Percentiles rank a stretch among this genome's conserved stretches.
Evolutionary conservation across 1,284 basidiomycete species (phyloP).

Genomic region (Phellinidium pouzarii): DNA sequence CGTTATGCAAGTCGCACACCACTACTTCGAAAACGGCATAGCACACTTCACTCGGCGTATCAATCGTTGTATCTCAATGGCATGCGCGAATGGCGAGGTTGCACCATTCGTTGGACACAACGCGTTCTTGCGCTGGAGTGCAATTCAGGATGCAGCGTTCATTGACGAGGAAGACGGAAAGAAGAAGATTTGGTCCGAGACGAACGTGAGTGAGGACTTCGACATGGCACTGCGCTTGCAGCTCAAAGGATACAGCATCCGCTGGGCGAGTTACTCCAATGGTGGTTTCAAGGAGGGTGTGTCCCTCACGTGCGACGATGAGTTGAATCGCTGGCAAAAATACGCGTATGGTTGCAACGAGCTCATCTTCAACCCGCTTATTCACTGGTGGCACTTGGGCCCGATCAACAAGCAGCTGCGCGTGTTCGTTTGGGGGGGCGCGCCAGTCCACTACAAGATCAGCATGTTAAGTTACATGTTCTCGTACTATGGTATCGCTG

Average conservation of each 20-base stretch:
- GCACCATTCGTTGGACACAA: slow-evolving; percentile 88
- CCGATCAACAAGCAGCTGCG: slow-evolving; percentile 75
- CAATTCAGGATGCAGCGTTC: slow-evolving; percentile 74
- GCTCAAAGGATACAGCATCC: slow-evolving; percentile 65
- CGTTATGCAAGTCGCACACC: slow-evolving; percentile 80
- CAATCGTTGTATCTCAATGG: slow-evolving; percentile 71
- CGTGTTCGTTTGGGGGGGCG: slow-evolving; percentile 69
- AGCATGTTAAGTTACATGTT: slow-evolving; percentile 79
- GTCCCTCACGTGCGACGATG: slow-evolving; percentile 75
- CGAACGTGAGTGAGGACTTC: slow-evolving; percentile 81
- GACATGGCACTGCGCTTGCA: slow-evolving; percentile 65
- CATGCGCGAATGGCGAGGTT: slow-evolving; percentile 72
- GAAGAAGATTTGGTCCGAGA: slow-evolving; percentile 78
- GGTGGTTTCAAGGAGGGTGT: slow-evolving; percentile 85
- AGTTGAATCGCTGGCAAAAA: slow-evolving; percentile 82
- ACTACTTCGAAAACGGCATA: slow-evolving; percentile 85
- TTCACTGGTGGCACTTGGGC: slow-evolving; percentile 64
- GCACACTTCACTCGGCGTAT: slow-evolving; percentile 78
- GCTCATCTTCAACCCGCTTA: slow-evolving; percentile 71
- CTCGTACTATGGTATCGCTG: slow-evolving; percentile 80
- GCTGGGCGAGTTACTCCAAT: slow-evolving; percentile 80
- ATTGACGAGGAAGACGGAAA: slow-evolving; percentile 57
- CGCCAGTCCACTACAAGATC: slow-evolving; percentile 80
- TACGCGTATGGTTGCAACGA: slow-evolving; percentile 76
- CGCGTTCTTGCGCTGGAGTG: slow-evolving; percentile 80